phyloP scores from a whole-genome alignment of 805 yeast species.

The Spathaspora arborariae region DNA sequence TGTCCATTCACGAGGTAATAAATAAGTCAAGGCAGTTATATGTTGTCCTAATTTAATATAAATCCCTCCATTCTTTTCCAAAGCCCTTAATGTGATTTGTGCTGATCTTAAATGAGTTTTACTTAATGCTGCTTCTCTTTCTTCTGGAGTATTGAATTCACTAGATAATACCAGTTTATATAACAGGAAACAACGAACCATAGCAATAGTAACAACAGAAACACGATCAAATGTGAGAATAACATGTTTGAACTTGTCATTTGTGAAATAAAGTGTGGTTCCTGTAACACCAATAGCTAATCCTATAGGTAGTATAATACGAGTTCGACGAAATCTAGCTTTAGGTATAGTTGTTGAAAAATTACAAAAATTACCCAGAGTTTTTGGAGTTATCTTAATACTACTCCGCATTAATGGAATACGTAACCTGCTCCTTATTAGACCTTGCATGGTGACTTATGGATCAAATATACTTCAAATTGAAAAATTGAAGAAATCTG shows the following conservation, averaged over 20 bases:
- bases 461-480: too few relatives aligned
- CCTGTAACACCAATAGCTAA: constrained; percentile 23
- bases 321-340: background rate
- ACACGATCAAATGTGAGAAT: constrained; percentile 45
- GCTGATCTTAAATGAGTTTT: constrained; percentile 78
- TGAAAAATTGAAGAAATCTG: background rate
- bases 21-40: constrained; percentile 84
- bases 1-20: constrained; percentile 93
- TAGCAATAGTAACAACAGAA: constrained; percentile 64
- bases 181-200: constrained; percentile 64
- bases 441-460: background rate
- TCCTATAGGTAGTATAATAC: constrained; percentile 13
- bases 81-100: constrained; percentile 66
- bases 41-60: constrained; percentile 96
- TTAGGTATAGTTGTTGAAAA: background rate
- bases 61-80: constrained; percentile 86
- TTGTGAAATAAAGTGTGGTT: constrained; percentile 29
- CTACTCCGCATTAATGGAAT: background rate
- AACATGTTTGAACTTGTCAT: constrained; percentile 33
- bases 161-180: constrained; percentile 57
- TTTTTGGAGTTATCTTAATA: background rate
- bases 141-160: constrained; percentile 38
- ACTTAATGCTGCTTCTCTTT: constrained; percentile 50
- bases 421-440: background rate
- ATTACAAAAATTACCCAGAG: too few relatives aligned